Base-by-base conservation (phyloP, 2,329 filamentous ascomycete species). In the Fusarium kyushuense region DNA sequence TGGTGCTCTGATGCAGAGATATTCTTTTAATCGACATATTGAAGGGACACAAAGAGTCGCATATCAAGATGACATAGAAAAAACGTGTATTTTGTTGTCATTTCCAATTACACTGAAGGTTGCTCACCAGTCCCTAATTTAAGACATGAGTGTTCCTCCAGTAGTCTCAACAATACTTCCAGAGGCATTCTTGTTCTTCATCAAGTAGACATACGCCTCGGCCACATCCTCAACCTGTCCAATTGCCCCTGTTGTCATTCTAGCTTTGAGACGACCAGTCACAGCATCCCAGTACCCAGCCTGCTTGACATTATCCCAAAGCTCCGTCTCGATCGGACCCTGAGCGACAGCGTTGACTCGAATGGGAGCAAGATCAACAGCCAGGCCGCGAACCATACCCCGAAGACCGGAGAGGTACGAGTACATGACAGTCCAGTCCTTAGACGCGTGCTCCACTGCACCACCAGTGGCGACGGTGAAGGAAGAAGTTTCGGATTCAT, bases 101-200 rank as follows among this genome's bases (percentile, higher is more conserved):
- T 41, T 23, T 40, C 38, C 23, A 40, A 38, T 38, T 19, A 38
- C 35, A 13, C 10, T 13, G n/a, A 19, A 4, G 7, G 5, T 19
- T 4, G 1, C 2, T 6, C 6, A 21, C 19, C 36, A 40, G 7
- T 19, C 19, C 12, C n/a, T 16, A 17, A 9, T 49, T 53, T 69
- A 70, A 14, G 66, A 70, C 42, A 69, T 21, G 17, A 69, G 23
- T 21, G 63, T 70, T 17, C 67, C 67, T 29, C 67, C 67, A 17
- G 63, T 70, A n/a, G 67, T 70, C 49, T 70, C 63, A 46, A 69
- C 41, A 42, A 69, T 45, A 21, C 65, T 69, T 30, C 70, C 70
- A 17, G 70, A 71, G 11, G 58, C 40, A 4, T 69, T 70, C 46
- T 58, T 53, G 32, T 72, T 69, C 64, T 72, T 72, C 69, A 72